Percentiles rank a stretch among this genome's conserved stretches.
These are phyloP conservation scores for Heritiera littoralis DNA, from an alignment of 345 rosid genomes.

Conservation along the genomic window DNA sequence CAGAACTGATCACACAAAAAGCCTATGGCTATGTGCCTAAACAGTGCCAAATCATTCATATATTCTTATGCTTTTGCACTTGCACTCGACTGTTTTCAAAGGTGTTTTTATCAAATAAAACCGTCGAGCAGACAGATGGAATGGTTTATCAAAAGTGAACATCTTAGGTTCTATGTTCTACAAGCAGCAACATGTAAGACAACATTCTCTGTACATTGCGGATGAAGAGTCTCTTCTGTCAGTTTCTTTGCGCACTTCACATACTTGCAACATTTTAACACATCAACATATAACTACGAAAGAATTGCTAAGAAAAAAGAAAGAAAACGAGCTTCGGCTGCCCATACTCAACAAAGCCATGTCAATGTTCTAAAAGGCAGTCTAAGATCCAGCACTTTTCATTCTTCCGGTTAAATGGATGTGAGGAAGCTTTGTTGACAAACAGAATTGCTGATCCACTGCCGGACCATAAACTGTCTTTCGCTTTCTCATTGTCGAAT, in stretches of 20 bases:
- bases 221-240: constrained; percentile 25
- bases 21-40: background rate
- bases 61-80: background rate
- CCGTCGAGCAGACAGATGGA: background rate
- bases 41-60: background rate
- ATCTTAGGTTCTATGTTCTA: constrained; percentile 6
- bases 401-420: constrained; percentile 27
- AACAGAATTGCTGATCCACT: constrained; percentile 33
- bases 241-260: constrained; percentile 22
- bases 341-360: constrained; percentile 24
- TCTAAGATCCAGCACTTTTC: constrained; percentile 34
- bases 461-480: constrained; percentile 34
- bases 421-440: constrained; percentile 37
- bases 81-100: background rate
- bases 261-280: constrained; percentile 25
- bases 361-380: constrained; percentile 27
- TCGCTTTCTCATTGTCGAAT: constrained; percentile 35
- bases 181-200: constrained; percentile 18
- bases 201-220: constrained; percentile 15
- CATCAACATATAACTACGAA: constrained; percentile 18
- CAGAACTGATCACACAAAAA: constrained; percentile 2
- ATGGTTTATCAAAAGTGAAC: background rate
- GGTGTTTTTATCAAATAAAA: background rate
- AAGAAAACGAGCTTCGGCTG: constrained; percentile 17
- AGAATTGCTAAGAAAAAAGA: background rate